These are phyloP conservation scores for Penicillium sp. DNA, from an alignment of 2,329 filamentous ascomycete species.

Conservation along the genomic window DNA sequence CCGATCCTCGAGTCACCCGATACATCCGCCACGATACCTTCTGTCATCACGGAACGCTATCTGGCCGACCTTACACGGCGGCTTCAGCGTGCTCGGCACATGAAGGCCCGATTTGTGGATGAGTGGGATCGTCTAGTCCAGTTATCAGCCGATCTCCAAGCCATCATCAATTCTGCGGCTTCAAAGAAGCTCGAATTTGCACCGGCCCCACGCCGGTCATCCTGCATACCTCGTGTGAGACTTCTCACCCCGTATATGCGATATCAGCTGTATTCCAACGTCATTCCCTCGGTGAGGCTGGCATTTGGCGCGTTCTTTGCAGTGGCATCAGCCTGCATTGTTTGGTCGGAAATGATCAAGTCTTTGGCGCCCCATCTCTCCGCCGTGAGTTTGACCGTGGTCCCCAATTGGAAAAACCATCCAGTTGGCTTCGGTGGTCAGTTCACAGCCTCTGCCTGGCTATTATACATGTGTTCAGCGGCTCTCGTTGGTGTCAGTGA, in stretches of 20 bases:
- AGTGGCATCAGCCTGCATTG: slow-evolving; percentile 74
- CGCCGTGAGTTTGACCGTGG: slow-evolving; percentile 60
- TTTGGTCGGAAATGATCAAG: slow-evolving; percentile 94
- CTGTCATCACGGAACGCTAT: slow-evolving; percentile 89
- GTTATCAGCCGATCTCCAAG: slow-evolving; percentile 72
- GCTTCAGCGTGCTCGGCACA: slow-evolving; percentile 77
- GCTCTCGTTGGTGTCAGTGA: slow-evolving; percentile 85
- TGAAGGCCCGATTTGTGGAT: slow-evolving; percentile 75
- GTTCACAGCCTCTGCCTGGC: slow-evolving; percentile 79
- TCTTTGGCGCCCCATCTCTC: slow-evolving; percentile 75
- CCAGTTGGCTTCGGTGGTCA: slow-evolving; percentile 86
- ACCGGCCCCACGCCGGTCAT: slow-evolving; percentile 55
- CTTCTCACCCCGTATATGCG: slow-evolving; percentile 78
- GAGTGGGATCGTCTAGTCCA: slow-evolving; percentile 82
- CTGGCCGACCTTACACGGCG: slow-evolving; percentile 84
- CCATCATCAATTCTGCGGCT: slow-evolving; percentile 77
- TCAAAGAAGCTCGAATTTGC: slow-evolving; percentile 80
- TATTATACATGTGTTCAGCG: slow-evolving; percentile 92
- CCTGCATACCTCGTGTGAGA: slow-evolving; percentile 55
- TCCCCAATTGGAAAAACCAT: slow-evolving; percentile 69
- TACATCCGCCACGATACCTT: slow-evolving; percentile 57
- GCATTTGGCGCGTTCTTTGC: slow-evolving; percentile 66
- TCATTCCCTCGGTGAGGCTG: slow-evolving; percentile 69
- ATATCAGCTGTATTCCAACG: slow-evolving; percentile 71
- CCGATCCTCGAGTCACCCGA: slow-evolving; percentile 38